A percentile compares a stretch with the other conserved stretches of the same genome.
Conservation (phyloP, 768 basidiomycete genomes). For the Termitomyces sp. region DNA sequence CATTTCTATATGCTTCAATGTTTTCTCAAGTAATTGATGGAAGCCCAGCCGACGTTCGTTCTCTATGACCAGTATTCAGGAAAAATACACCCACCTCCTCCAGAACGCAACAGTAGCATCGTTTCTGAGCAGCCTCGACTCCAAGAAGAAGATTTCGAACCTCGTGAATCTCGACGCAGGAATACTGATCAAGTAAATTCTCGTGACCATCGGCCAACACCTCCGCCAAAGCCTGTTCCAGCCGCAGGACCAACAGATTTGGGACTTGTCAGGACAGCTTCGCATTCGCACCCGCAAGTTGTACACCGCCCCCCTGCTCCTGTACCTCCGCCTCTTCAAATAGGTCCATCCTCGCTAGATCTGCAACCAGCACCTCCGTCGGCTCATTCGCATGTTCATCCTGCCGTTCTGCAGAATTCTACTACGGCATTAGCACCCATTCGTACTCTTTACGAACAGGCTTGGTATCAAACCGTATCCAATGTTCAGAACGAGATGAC, state of each 20-base stretch:
- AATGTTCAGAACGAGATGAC: slow-evolving; percentile 16
- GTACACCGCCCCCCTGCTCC: not conserved
- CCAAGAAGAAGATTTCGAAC: not conserved
- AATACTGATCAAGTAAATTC: not conserved
- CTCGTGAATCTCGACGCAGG: not conserved
- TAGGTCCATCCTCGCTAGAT: not conserved
- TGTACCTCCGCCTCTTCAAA: not conserved
- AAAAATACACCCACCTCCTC: not conserved
- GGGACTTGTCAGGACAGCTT: not conserved
- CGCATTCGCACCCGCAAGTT: not conserved
- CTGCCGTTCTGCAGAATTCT: slow-evolving; percentile 4
- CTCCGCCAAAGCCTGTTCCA: not conserved
- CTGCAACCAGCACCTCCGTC: not conserved
- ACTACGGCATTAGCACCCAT: slow-evolving; percentile 12
- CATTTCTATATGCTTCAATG: not conserved
- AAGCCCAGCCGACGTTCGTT: not conserved
- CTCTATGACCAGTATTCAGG: not conserved
- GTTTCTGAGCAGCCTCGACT: not conserved
- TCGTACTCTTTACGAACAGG: slow-evolving; percentile 14
- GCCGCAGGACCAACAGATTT: not conserved
- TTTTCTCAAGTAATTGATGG: not conserved
- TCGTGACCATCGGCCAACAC: not conserved
- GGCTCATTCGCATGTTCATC: not conserved
- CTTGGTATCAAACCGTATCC: slow-evolving; percentile 12
- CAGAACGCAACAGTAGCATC: not conserved